phyloP scores from a whole-genome alignment of 2,329 filamentous ascomycete species.

The Trichoderma arundinaceum region DNA sequence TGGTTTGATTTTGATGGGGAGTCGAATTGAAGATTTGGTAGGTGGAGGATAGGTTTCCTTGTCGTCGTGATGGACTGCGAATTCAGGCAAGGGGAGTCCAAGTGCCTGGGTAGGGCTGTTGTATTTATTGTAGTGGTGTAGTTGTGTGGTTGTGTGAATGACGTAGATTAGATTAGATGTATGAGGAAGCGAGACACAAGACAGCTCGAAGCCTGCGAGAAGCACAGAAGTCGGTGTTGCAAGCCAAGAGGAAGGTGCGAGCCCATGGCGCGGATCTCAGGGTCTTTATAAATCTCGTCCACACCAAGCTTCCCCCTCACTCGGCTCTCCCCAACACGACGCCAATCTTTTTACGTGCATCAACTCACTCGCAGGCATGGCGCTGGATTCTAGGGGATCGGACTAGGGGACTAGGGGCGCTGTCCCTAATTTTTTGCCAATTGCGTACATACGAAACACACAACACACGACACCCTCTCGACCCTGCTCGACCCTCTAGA shows the following conservation, averaged over 20 bases:
- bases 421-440: no score
- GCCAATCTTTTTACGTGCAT: no score
- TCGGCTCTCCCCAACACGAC: background rate
- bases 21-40: background rate
- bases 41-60: background rate
- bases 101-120: no score
- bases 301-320: conserved; percentile 12
- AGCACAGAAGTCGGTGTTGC: conserved; percentile 6
- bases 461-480: no score
- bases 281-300: conserved; percentile 26
- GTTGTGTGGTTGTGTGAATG: background rate
- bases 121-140: no score
- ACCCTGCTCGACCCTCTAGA: no score
- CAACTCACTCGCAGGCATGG: no score
- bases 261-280: conserved; percentile 32
- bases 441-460: no score
- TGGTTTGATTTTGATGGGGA: background rate
- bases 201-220: background rate
- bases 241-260: background rate
- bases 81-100: no score
- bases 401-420: no score
- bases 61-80: no score
- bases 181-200: background rate
- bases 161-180: background rate
- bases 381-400: no score